These are phyloP conservation scores for Trypanosoma congolense DNA, from an alignment of 208 protist species.

Conservation along the genomic window DNA sequence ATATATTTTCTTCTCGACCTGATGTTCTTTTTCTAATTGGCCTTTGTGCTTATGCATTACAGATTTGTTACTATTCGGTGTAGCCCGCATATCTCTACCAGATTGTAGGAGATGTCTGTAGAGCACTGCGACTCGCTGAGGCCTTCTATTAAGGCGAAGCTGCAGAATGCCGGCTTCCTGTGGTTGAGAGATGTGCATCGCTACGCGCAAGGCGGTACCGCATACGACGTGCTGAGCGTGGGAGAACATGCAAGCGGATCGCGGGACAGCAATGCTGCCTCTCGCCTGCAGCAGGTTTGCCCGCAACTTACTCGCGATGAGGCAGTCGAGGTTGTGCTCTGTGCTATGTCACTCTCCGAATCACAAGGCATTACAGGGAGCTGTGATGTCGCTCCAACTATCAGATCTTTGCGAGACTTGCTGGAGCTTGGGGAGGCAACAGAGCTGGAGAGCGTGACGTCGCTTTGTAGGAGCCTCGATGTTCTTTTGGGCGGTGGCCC, in stretches of 20 bases:
- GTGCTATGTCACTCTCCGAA: background rate
- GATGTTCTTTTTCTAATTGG: background rate
- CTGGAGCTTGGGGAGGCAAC: background rate
- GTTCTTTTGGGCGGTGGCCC: conserved; percentile 70
- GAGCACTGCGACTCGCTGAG: conserved; percentile 41
- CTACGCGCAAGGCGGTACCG: background rate
- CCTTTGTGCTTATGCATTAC: too few species aligned
- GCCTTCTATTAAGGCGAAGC: conserved; percentile 56
- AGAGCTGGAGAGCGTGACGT: conserved; percentile 35
- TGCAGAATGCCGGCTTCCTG: conserved; percentile 64
- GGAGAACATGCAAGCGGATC: background rate
- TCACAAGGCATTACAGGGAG: background rate
- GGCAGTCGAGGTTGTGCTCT: conserved; percentile 16
- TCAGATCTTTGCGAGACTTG: conserved; percentile 14
- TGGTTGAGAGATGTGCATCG: conserved; percentile 36
- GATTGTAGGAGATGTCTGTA: conserved; percentile 28
- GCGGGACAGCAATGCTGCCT: background rate
- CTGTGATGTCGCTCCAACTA: conserved; percentile 3
- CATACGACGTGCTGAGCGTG: background rate
- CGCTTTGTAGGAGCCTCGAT: conserved; percentile 73
- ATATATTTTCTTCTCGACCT: background rate
- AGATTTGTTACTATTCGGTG: conserved; percentile 6
- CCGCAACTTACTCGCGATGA: conserved; percentile 15
- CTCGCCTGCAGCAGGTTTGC: conserved; percentile 2
- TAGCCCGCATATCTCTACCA: background rate